Base-by-base conservation (phyloP, 306 rosid species). In the Urtica urens region DNA sequence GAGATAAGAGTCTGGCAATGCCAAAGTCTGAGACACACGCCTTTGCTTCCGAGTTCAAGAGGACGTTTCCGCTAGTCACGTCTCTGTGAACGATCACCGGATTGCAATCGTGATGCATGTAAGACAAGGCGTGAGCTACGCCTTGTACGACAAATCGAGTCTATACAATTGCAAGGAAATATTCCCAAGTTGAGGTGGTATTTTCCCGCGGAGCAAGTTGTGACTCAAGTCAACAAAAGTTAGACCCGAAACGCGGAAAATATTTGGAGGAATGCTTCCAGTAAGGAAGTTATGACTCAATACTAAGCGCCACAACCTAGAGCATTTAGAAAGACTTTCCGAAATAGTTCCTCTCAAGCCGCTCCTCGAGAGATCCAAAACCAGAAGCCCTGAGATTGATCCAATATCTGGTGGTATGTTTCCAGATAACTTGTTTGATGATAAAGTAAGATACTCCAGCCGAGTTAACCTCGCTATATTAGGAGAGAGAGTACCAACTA, bases 1-100 rank as follows among this genome's bases (percentile, higher is more conserved):
- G 47, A 42, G 23, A 21, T 16, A 65, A 46, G 27, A 57, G 62
- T 21, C 64, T 34, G 6, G 70, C 70, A 0, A 52, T 50, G 39
- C 70, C 64, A 34, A 65, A 65, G 38, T 57, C 70, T 0, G 70
- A 50, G 3, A 65, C 4, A n/a, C 35, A 65, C 11, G 64, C 64
- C 35, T 57, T 53, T 46, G 49, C 29, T 7, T 57, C 46, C 6
- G 38, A 24, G 70, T 65, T 13, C 22, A 65, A 14, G 13, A 65
- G 64, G 42, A 57, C 43, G 27, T 65, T 65, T 29, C 49, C 35
- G 47, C 30, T 57, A 0, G 58, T 65, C 12, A 65, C 33, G 29
- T 65, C 52, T 30, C 64, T 60, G 23, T 65, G 66, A 47, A 47
- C 22, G 48, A 67, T 54, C 6, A 63, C 62, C 7, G 7, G 50